Percentiles rank a stretch among this genome's conserved stretches.
phyloP scores from a whole-genome alignment of 2,329 filamentous ascomycete genomes.

The Fusarium equiseti region DNA sequence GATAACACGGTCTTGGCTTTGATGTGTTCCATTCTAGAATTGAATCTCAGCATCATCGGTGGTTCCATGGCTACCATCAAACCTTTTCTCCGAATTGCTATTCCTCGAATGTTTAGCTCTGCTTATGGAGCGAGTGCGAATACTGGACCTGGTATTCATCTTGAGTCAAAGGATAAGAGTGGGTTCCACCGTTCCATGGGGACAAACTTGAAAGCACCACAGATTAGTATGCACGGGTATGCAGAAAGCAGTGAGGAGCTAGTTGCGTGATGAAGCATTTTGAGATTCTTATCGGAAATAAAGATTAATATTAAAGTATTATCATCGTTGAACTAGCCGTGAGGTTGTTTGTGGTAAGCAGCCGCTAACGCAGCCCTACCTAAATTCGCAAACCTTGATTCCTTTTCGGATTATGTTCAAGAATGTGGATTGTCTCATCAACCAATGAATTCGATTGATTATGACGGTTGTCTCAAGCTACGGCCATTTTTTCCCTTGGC shows the following conservation, averaged over 20 bases:
- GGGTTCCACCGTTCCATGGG: background rate
- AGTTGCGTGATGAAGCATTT: background rate
- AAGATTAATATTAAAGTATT: background rate
- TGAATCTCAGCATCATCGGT: slow-evolving; percentile 30
- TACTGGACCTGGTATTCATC: background rate
- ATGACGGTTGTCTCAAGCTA: too few relatives aligned
- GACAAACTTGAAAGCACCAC: background rate
- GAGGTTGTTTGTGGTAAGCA: background rate
- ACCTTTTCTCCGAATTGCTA: slow-evolving; percentile 13
- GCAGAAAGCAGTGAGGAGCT: background rate
- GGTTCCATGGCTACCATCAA: slow-evolving; percentile 26
- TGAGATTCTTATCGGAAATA: background rate
- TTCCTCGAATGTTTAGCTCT: slow-evolving; percentile 14
- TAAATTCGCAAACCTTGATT: background rate
- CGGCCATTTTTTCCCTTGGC: background rate
- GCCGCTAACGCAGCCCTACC: background rate
- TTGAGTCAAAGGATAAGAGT: slow-evolving; percentile 1
- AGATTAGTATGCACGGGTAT: background rate
- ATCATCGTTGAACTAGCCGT: background rate
- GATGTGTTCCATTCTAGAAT: slow-evolving; percentile 29
- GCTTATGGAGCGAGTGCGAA: background rate
- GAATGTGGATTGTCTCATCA: background rate
- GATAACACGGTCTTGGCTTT: slow-evolving; percentile 26
- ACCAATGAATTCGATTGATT: background rate
- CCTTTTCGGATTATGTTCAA: background rate